Conservation (phyloP, 2,329 filamentous ascomycete genomes). For the Sporothrix humicola region DNA sequence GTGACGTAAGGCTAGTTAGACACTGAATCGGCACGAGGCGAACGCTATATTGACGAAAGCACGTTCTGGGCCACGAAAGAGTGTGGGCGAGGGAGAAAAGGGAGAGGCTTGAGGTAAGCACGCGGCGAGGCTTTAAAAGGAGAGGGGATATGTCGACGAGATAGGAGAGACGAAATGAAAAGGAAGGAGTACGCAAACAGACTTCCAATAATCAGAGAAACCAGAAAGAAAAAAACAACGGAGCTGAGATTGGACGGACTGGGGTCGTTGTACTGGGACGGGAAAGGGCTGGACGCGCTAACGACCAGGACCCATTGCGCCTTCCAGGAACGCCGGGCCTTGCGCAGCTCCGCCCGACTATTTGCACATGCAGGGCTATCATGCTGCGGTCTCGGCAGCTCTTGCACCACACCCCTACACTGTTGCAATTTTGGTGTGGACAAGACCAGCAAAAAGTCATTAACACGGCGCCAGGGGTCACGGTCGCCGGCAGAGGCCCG, state of each 20-base stretch:
- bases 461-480: too few species aligned
- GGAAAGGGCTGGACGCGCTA: not conserved
- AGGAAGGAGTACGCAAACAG: constrained; percentile 5
- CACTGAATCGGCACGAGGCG: not conserved
- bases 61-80: too few species aligned
- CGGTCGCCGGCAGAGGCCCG: too few species aligned
- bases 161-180: constrained; percentile 8
- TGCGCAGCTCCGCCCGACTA: constrained; percentile 15
- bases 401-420: not conserved
- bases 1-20: not conserved
- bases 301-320: not conserved
- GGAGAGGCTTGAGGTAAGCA: too few species aligned
- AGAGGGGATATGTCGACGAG: not conserved
- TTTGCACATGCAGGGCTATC: not conserved
- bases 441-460: not conserved
- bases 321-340: constrained; percentile 15
- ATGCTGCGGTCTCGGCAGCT: constrained; percentile 2
- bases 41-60: not conserved
- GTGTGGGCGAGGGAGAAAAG: too few species aligned
- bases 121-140: not conserved
- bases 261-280: not conserved
- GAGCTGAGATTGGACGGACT: constrained; percentile 26
- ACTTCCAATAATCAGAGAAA: constrained; percentile 2
- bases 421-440: not conserved
- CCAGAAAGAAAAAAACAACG: constrained; percentile 3